A percentile compares a stretch with the other conserved stretches of the same genome.
Evolutionary conservation across 2,329 filamentous ascomycete genomes (phyloP).

Genomic region (Neofusicoccum umdonicola): DNA sequence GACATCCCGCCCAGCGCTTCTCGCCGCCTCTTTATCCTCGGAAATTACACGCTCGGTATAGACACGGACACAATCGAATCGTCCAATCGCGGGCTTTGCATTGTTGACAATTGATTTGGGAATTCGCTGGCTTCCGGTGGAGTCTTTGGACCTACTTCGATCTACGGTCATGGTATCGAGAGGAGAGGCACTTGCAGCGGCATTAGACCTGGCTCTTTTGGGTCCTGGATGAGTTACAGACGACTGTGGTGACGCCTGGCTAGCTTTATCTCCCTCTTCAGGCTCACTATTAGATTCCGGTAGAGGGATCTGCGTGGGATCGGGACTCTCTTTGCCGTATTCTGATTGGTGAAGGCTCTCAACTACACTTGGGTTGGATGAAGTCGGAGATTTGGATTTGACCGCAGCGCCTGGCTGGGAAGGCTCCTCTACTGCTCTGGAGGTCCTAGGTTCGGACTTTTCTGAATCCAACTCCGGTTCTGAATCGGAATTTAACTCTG

Average conservation of each 20-base stretch:
- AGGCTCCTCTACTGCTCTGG: not conserved
- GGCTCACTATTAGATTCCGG: not conserved
- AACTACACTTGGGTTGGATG: too few relatives aligned
- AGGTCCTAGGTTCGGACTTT: not conserved
- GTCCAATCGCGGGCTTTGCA: not conserved
- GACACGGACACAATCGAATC: not conserved
- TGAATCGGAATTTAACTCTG: not conserved
- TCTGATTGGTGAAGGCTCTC: too few relatives aligned
- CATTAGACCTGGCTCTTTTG: not conserved
- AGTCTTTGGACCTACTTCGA: not conserved
- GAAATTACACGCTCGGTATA: too few relatives aligned
- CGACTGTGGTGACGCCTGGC: not conserved
- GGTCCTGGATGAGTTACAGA: not conserved
- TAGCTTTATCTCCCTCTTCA: not conserved
- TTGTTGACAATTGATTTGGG: not conserved
- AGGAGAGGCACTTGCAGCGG: not conserved
- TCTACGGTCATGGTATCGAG: not conserved
- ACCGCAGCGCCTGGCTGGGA: too few relatives aligned
- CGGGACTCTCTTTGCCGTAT: not conserved
- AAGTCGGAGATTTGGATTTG: too few relatives aligned
- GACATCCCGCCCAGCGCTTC: not conserved
- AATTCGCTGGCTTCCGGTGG: not conserved
- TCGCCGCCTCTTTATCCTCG: not conserved
- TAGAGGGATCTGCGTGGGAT: not conserved
- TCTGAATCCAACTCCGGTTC: not conserved